Conservation (phyloP, 768 basidiomycete species). For the Boletus reticulatus region DNA sequence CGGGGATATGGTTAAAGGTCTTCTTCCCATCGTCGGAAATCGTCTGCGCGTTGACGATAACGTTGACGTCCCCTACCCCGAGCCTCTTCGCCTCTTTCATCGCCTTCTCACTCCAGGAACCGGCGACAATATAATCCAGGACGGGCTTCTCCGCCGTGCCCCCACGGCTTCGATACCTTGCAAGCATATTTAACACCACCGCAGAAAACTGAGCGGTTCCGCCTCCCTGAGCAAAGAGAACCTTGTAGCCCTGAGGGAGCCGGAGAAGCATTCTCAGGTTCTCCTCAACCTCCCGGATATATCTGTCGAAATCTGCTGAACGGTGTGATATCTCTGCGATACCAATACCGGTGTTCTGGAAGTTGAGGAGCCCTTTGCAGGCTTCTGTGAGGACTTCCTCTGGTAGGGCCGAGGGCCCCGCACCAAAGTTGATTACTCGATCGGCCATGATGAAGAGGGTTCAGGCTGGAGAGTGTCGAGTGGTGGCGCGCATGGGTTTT, state of each 20-base stretch:
- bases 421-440: constrained; percentile 85
- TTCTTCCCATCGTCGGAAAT: constrained; percentile 60
- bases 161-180: constrained; percentile 74
- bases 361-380: constrained; percentile 83
- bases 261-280: constrained; percentile 74
- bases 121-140: constrained; percentile 90
- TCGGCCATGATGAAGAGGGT: constrained; percentile 18
- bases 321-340: constrained; percentile 96
- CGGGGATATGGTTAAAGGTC: constrained; percentile 78
- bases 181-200: constrained; percentile 87
- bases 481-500: not conserved
- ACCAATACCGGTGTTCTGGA: constrained; percentile 87
- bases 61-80: constrained; percentile 53
- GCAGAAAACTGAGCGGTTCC: constrained; percentile 91
- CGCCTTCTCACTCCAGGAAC: constrained; percentile 90
- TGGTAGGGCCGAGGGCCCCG: constrained; percentile 92
- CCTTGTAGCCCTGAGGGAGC: constrained; percentile 78
- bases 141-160: constrained; percentile 53
- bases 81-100: constrained; percentile 78
- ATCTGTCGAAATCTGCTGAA: constrained; percentile 80
- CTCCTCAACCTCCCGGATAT: constrained; percentile 58
- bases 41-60: constrained; percentile 68
- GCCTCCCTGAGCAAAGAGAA: constrained; percentile 95
- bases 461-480: not conserved
- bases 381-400: constrained; percentile 83